Evolutionary conservation across 441 rosid genomes (phyloP).

Genomic region (Adansonia gregorii): DNA sequence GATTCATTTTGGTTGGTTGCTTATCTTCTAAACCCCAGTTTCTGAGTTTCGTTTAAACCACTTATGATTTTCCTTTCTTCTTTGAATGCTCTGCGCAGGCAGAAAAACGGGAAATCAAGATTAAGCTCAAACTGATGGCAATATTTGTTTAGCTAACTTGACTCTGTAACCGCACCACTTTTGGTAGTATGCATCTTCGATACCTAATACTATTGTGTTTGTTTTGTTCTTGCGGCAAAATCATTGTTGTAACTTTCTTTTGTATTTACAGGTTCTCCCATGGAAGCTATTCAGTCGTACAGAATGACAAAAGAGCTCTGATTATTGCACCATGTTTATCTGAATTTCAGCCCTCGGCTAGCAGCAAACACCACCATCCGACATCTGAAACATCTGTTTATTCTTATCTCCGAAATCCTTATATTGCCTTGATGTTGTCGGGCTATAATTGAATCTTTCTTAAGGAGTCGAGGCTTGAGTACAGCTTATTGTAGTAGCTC

Average conservation of each 20-base stretch:
- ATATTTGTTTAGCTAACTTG: slow-evolving; percentile 7
- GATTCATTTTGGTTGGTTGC: slow-evolving; percentile 79
- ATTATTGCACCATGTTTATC: slow-evolving; percentile 10
- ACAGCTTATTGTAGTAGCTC: not conserved
- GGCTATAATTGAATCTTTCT: not conserved
- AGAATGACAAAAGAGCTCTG: not conserved
- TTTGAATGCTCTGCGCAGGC: slow-evolving; percentile 48
- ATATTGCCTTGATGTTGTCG: not conserved
- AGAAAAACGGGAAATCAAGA: slow-evolving; percentile 55
- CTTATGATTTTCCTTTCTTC: slow-evolving; percentile 12
- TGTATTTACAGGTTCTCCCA: not conserved
- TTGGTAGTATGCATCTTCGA: slow-evolving; percentile 17
- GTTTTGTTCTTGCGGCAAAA: not conserved
- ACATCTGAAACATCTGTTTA: not conserved
- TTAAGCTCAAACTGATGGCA: slow-evolving; percentile 35
- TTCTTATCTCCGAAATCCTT: not conserved
- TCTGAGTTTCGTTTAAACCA: not conserved
- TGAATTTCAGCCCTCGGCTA: not conserved
- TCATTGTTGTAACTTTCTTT: not conserved
- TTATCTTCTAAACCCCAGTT: slow-evolving; percentile 12
- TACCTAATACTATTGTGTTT: not conserved
- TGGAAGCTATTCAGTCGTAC: slow-evolving; percentile 18
- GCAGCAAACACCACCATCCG: not conserved
- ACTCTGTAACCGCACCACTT: not conserved
- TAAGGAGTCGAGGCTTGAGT: slow-evolving; percentile 3